Evolutionary conservation across 192 early-diverging fungal genomes (phyloP).

Genomic region (Coemansia sp.): DNA sequence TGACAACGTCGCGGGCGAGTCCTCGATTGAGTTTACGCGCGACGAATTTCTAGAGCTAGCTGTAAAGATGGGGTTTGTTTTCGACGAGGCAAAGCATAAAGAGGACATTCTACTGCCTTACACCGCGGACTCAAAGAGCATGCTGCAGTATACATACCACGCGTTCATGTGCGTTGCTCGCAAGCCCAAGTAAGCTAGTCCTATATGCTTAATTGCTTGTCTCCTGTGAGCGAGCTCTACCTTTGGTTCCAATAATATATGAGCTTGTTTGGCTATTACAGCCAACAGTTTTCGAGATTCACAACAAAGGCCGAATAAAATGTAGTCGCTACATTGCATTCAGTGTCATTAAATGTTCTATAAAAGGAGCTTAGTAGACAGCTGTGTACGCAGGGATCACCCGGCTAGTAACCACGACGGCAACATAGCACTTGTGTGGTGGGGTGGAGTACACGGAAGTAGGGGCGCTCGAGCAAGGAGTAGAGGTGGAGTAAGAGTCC

Average conservation of each 20-base stretch:
- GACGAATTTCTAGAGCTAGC: slow-evolving; percentile 76
- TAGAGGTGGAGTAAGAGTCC: background rate
- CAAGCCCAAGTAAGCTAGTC: slow-evolving; percentile 27
- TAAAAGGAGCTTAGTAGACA: background rate
- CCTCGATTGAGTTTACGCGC: slow-evolving; percentile 85
- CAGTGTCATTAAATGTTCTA: background rate
- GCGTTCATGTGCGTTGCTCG: slow-evolving; percentile 44
- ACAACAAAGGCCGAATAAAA: background rate
- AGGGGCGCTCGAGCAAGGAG: background rate
- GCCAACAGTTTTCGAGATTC: background rate
- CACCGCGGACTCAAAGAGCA: slow-evolving; percentile 72
- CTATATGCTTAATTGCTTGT: background rate
- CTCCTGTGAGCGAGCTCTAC: background rate
- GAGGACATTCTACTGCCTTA: slow-evolving; percentile 68
- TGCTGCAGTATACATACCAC: slow-evolving; percentile 87
- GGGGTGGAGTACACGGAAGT: background rate
- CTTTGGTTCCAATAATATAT: background rate
- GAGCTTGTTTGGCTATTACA: background rate
- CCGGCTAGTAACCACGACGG: background rate
- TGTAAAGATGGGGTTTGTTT: slow-evolving; percentile 68
- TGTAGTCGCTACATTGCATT: background rate
- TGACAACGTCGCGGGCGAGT: slow-evolving; percentile 79
- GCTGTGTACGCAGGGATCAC: background rate
- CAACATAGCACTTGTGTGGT: background rate
- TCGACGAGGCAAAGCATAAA: slow-evolving; percentile 65